These are phyloP conservation scores for Phaeosphaeriaceae sp. DNA, from an alignment of 2,329 filamentous ascomycete species.

Conservation along the genomic window DNA sequence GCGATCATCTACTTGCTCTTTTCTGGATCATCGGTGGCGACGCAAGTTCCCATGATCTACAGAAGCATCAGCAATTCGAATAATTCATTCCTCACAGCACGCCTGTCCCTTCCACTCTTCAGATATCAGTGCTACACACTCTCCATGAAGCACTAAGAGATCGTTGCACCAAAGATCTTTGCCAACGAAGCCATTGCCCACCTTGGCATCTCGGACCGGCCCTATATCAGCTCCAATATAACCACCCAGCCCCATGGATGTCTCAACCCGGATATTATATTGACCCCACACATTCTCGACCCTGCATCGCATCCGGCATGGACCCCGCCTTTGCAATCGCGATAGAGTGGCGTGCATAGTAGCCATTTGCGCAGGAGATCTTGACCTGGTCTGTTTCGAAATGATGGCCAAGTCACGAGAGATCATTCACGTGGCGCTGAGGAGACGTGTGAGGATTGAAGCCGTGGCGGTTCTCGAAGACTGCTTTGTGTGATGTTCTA, in stretches of 20 bases:
- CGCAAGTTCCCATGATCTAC: neutral
- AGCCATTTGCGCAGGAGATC: neutral
- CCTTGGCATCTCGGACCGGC: neutral
- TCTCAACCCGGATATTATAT: constrained; percentile 2
- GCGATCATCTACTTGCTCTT: neutral
- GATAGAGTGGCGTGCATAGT: neutral
- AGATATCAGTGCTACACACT: too few species aligned
- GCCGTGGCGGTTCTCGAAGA: too few species aligned
- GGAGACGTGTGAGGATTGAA: too few species aligned
- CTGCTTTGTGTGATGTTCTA: neutral
- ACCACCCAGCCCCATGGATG: neutral
- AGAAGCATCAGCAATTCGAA: neutral
- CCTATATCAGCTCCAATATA: constrained; percentile 2
- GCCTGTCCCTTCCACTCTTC: neutral
- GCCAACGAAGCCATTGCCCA: neutral
- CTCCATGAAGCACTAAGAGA: too few species aligned
- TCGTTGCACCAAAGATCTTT: too few species aligned
- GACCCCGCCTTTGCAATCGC: constrained; percentile 2
- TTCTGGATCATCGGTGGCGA: neutral
- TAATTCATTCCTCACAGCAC: neutral
- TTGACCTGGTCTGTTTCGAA: neutral
- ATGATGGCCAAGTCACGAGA: neutral
- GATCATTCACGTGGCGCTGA: too few species aligned
- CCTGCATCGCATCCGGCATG: constrained; percentile 1
- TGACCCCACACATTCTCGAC: neutral